phyloP scores from a whole-genome alignment of 2,329 filamentous ascomycete species.

The Colletotrichum lini region DNA sequence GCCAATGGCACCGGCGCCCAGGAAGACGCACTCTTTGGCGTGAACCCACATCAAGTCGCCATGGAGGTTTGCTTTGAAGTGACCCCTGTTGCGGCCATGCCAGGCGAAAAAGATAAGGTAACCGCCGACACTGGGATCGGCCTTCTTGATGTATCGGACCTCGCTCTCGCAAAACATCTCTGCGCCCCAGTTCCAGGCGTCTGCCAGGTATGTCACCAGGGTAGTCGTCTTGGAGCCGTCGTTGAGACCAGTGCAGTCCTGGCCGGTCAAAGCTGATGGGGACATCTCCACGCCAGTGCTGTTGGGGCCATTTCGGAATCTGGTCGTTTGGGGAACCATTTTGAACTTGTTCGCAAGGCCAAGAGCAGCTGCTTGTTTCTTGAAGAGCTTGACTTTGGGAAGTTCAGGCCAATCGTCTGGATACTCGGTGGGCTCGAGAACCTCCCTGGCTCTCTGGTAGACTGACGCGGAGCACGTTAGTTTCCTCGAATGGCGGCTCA shows the following conservation, averaged over 20 bases:
- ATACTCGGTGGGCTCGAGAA: conserved; percentile 72
- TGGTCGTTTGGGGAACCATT: conserved; percentile 73
- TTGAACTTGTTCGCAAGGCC: conserved; percentile 68
- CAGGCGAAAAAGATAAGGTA: conserved; percentile 77
- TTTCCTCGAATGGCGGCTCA: background rate
- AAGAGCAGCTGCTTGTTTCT: conserved; percentile 68
- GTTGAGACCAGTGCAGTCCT: conserved; percentile 75
- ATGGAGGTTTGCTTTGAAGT: conserved; percentile 68
- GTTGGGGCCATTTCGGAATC: conserved; percentile 73
- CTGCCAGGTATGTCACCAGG: conserved; percentile 76
- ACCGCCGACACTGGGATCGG: conserved; percentile 61
- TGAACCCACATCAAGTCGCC: conserved; percentile 77
- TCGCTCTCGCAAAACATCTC: conserved; percentile 80
- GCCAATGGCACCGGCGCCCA: conserved; percentile 75
- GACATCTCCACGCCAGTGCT: conserved; percentile 76
- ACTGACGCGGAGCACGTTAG: conserved; percentile 55
- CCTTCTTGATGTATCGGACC: conserved; percentile 73
- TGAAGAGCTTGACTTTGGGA: conserved; percentile 70
- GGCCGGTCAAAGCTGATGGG: conserved; percentile 71
- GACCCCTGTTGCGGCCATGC: conserved; percentile 71
- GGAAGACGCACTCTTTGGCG: conserved; percentile 75
- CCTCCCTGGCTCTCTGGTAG: conserved; percentile 67
- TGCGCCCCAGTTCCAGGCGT: conserved; percentile 81
- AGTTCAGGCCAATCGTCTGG: conserved; percentile 70
- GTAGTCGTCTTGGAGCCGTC: conserved; percentile 78